These are phyloP conservation scores for Fistulifera pelliculosa DNA, from an alignment of 108 stramenopile genomes.

Conservation along the genomic window DNA sequence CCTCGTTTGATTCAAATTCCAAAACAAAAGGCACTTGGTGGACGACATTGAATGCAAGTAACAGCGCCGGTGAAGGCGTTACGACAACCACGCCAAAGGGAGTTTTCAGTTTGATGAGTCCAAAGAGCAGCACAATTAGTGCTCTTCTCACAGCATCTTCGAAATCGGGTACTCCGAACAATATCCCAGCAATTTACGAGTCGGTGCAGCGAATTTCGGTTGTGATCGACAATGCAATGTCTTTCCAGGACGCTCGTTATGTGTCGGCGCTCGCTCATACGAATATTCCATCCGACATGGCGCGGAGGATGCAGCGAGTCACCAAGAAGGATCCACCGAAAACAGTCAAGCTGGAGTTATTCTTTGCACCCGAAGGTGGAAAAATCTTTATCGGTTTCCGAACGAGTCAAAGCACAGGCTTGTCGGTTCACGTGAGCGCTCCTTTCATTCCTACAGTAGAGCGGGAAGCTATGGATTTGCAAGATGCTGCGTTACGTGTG, in stretches of 20 bases:
- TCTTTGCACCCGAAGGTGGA: slow-evolving; percentile 50
- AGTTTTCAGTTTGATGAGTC: slow-evolving; percentile 36
- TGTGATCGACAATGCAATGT: background rate
- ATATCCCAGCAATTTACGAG: slow-evolving; percentile 15
- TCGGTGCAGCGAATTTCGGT: slow-evolving; percentile 31
- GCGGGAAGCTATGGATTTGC: slow-evolving; percentile 73
- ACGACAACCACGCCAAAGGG: slow-evolving; percentile 38
- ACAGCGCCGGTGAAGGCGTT: slow-evolving; percentile 36
- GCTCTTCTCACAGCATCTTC: slow-evolving; percentile 12
- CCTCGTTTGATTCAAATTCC: slow-evolving; percentile 27
- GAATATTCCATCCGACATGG: slow-evolving; percentile 49
- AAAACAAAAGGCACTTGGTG: background rate
- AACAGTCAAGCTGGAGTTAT: slow-evolving; percentile 46
- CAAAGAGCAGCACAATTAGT: background rate
- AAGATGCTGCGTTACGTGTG: slow-evolving; percentile 53
- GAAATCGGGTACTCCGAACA: slow-evolving; percentile 12
- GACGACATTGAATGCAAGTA: background rate
- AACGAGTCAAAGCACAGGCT: slow-evolving; percentile 72
- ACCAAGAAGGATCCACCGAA: slow-evolving; percentile 76
- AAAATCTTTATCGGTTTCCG: slow-evolving; percentile 75
- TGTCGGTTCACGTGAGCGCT: slow-evolving; percentile 67
- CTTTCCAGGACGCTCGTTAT: slow-evolving; percentile 34
- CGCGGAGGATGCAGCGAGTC: slow-evolving; percentile 64
- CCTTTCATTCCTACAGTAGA: slow-evolving; percentile 78
- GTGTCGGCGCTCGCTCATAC: slow-evolving; percentile 56